These are phyloP conservation scores for Myxozyma mucilagina DNA, from an alignment of 805 yeast species.

Conservation along the genomic window DNA sequence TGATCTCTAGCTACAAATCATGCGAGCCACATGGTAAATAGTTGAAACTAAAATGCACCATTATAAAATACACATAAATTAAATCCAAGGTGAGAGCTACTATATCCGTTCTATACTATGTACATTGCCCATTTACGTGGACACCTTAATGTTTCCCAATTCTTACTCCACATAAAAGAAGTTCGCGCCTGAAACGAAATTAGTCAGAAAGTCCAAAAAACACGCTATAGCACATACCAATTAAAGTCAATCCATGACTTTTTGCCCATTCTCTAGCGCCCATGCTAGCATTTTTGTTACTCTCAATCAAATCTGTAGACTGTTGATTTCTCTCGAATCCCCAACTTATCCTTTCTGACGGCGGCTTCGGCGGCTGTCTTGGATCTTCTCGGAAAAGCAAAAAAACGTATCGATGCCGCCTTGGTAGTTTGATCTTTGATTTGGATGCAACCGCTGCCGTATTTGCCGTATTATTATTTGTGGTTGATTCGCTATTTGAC, in stretches of 20 bases:
- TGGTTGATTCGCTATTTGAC: neutral
- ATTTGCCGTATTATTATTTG: neutral
- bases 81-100: neutral
- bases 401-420: constrained; percentile 10
- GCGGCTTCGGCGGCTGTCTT: constrained; percentile 9
- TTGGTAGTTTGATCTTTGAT: neutral
- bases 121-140: neutral
- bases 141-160: neutral
- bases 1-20: too few species aligned
- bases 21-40: neutral
- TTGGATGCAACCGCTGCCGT: neutral
- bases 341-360: constrained; percentile 11
- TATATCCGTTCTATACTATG: neutral
- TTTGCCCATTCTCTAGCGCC: constrained; percentile 26
- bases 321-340: neutral
- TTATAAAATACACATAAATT: neutral
- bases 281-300: neutral
- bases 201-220: neutral
- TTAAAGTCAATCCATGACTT: constrained; percentile 7
- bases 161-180: constrained; percentile 11
- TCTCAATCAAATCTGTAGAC: neutral
- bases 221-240: constrained; percentile 3
- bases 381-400: constrained; percentile 19
- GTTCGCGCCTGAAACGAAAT: constrained; percentile 19
- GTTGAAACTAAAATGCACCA: neutral